Base-by-base conservation (phyloP, 768 basidiomycete species). In the Amanita rimosa region DNA sequence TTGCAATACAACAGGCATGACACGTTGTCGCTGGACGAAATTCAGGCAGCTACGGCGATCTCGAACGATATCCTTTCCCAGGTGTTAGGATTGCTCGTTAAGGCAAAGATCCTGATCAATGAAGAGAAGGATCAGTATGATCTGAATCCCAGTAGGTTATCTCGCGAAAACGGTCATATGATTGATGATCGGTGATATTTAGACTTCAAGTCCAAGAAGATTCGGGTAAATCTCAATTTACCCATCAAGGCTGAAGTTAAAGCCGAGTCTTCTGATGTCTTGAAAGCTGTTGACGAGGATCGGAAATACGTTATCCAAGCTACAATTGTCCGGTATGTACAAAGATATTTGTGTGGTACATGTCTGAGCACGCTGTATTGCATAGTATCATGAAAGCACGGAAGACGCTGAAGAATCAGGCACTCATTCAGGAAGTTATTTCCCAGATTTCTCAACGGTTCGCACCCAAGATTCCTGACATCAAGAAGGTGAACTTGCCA, bases 271-370 rank as follows among this genome's bases (percentile, higher is more conserved):
- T 75, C 75, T 0, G 91, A 96, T 56, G 91, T 96, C 7, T 68
- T 96, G 60, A 93, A 92, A 74, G 87, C 82, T 5, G 93, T 97
- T 4, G 95, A 96, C 55, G 94, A 97, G 67, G 96, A 98, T 60
- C 81, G 95, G 52, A 96, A 96, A 75, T 88, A 94, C 57, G 82
- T 93, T 51, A 92, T 96, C 48, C 94, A 97, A 62, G 90, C 92
- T 8, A 92, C 88, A 36, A 91, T 95, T 56, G 92, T 95, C 44
- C 82, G 91, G 75, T 75, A 53, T 44, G 70, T 64, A 6, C 11
- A 16, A 44, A 41, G 33, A 42, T 22, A 17, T 26, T n/a, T 47
- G 4, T 10, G 6, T 49, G 29, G 31, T 3, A 4, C 13, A 17
- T 34, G 17, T 34, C 44, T 31, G 31, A 43, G 9, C 24, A 21